A percentile compares a stretch with the other conserved stretches of the same genome.
These are phyloP conservation scores for Arxiozyma bovina DNA, from an alignment of 1,139 yeast species.

Conservation along the genomic window DNA sequence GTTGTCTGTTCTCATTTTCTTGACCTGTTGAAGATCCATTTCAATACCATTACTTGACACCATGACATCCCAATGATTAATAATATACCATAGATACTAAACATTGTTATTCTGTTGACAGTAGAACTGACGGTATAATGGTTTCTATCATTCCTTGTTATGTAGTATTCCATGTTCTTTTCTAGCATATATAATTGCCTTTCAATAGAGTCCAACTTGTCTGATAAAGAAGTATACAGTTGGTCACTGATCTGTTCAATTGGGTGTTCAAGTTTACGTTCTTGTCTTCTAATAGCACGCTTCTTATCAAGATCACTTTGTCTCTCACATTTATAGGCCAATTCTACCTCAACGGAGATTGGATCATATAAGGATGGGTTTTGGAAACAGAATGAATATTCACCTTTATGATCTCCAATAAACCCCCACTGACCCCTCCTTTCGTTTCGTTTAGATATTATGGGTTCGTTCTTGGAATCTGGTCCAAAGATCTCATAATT, in stretches of 20 bases:
- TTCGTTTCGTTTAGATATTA: constrained; percentile 54
- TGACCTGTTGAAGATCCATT: constrained; percentile 76
- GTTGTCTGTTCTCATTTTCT: constrained; percentile 52
- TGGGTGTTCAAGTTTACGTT: constrained; percentile 27
- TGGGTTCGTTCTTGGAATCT: constrained; percentile 35
- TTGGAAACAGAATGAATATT: constrained; percentile 85
- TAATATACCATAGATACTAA: constrained; percentile 70
- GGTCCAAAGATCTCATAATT: constrained; percentile 73
- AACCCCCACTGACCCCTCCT: constrained; percentile 83
- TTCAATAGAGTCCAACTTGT: constrained; percentile 56
- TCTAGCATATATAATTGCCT: constrained; percentile 55
- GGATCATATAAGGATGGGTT: constrained; percentile 57
- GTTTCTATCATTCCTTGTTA: constrained; percentile 86
- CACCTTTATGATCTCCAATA: constrained; percentile 63
- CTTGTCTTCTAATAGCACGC: constrained; percentile 35
- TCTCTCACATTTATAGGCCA: constrained; percentile 36
- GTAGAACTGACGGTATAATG: constrained; percentile 87
- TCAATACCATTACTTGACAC: constrained; percentile 75
- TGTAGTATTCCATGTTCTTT: constrained; percentile 69
- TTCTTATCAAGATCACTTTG: constrained; percentile 40
- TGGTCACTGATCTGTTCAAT: constrained; percentile 6
- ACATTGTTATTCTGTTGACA: constrained; percentile 76
- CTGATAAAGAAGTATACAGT: constrained; percentile 51
- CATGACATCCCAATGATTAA: constrained; percentile 82
- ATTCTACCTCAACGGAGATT: constrained; percentile 83